A percentile compares a stretch with the other conserved stretches of the same genome.
Evolutionary conservation across 106 monocot genomes (phyloP).

Genomic region (Dactylorhiza incarnata): DNA sequence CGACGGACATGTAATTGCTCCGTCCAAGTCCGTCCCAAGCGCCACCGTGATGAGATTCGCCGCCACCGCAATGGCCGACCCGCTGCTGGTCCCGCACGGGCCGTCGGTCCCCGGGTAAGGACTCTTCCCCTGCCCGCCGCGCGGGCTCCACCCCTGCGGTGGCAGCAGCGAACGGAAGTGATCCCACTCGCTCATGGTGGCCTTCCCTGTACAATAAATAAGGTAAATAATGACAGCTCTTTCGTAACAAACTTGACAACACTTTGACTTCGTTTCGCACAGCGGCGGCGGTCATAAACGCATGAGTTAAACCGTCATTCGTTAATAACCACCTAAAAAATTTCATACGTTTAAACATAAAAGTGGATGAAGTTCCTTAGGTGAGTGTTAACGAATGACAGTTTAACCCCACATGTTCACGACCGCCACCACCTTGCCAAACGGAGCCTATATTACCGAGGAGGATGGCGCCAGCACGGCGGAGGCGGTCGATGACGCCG

Average conservation of each 20-base stretch:
- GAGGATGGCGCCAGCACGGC: constrained; percentile 50
- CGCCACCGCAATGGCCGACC: neutral
- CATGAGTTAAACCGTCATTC: too few species aligned
- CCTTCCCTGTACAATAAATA: constrained; percentile 13
- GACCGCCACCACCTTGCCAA: too few species aligned
- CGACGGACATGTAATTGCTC: neutral
- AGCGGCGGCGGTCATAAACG: too few species aligned
- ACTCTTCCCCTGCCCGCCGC: constrained; percentile 43
- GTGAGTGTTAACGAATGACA: too few species aligned
- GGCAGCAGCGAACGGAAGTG: constrained; percentile 24
- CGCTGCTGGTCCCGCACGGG: neutral
- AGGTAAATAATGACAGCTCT: too few species aligned
- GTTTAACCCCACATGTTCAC: too few species aligned
- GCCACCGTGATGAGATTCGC: neutral
- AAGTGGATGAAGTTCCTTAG: too few species aligned
- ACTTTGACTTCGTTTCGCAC: too few species aligned
- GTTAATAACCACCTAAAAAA: too few species aligned
- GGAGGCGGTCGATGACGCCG: constrained; percentile 22
- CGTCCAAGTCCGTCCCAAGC: neutral
- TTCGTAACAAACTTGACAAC: too few species aligned
- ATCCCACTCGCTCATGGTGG: constrained; percentile 69
- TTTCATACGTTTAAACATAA: too few species aligned
- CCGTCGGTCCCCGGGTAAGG: neutral
- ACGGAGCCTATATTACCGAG: constrained; percentile 35
- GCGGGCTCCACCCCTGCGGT: constrained; percentile 57